Percentiles rank a stretch among this genome's conserved stretches.
phyloP scores from a whole-genome alignment of 2,329 filamentous ascomycete species.

The Alternaria sp. region DNA sequence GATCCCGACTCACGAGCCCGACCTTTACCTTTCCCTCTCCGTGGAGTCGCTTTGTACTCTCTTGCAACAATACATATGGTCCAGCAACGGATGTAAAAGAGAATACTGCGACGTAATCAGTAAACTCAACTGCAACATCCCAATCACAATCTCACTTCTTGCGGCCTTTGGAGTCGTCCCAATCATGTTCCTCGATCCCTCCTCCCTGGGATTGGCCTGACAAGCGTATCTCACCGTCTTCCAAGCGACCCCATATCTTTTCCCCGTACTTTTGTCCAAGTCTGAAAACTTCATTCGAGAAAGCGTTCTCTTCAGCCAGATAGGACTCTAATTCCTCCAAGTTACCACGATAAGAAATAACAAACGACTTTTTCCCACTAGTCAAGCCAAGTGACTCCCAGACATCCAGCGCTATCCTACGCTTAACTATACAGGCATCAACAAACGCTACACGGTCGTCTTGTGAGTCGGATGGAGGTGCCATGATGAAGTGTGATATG shows the following conservation, averaged over 20 bases:
- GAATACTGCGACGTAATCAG: constrained; percentile 15
- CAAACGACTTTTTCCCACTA: constrained; percentile 12
- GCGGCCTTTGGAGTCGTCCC: constrained; percentile 11
- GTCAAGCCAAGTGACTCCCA: constrained; percentile 20
- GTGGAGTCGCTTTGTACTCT: constrained; percentile 3
- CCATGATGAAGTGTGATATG: constrained; percentile 2
- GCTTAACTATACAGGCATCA: constrained; percentile 18
- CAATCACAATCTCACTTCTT: constrained; percentile 12
- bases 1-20: background rate
- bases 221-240: constrained; percentile 7
- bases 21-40: constrained; percentile 15
- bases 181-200: constrained; percentile 11
- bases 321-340: constrained; percentile 2
- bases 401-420: constrained; percentile 8
- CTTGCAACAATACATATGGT: constrained; percentile 13
- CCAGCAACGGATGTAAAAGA: constrained; percentile 27
- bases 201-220: constrained; percentile 6
- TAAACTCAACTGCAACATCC: too few relatives aligned
- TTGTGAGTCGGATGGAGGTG: constrained; percentile 10
- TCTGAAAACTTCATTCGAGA: constrained; percentile 8
- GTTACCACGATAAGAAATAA: constrained; percentile 2
- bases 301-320: constrained; percentile 12
- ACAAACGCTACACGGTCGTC: constrained; percentile 20
- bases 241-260: constrained; percentile 18
- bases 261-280: constrained; percentile 18